Conservation (phyloP, 2,329 filamentous ascomycete species). For the Neofusicoccum sp. region DNA sequence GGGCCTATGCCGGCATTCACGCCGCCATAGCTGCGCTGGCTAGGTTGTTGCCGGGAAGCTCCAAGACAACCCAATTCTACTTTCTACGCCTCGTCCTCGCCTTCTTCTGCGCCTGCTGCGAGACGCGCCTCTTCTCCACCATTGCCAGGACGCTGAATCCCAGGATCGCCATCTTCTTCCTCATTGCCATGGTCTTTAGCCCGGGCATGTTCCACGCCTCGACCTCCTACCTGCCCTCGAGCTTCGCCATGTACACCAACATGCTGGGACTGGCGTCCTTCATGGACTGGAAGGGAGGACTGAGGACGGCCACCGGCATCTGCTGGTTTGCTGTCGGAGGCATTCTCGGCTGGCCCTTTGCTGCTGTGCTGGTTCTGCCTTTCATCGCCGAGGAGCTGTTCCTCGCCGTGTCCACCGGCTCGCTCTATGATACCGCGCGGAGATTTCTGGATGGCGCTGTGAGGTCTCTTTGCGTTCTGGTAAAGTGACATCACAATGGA, state of each 20-base stretch:
- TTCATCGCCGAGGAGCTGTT: slow-evolving; percentile 77
- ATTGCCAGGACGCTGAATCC: slow-evolving; percentile 76
- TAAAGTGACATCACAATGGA: slow-evolving; percentile 43
- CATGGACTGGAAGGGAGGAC: slow-evolving; percentile 80
- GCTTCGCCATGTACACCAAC: slow-evolving; percentile 92
- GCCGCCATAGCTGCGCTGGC: slow-evolving; percentile 67
- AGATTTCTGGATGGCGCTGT: slow-evolving; percentile 67
- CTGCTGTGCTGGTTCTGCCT: slow-evolving; percentile 75
- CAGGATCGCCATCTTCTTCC: slow-evolving; percentile 79
- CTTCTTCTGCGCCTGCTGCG: slow-evolving; percentile 73
- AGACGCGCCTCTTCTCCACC: slow-evolving; percentile 76
- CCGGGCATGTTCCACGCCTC: slow-evolving; percentile 94
- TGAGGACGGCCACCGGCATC: slow-evolving; percentile 79
- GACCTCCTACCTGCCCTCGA: slow-evolving; percentile 83
- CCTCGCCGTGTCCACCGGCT: slow-evolving; percentile 52
- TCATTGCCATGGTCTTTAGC: slow-evolving; percentile 72
- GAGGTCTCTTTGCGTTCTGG: slow-evolving; percentile 66
- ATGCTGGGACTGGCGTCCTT: slow-evolving; percentile 86
- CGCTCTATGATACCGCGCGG: slow-evolving; percentile 58
- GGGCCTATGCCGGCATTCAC: slow-evolving; percentile 84
- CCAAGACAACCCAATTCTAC: slow-evolving; percentile 72
- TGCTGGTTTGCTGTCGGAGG: slow-evolving; percentile 87
- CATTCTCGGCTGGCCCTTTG: slow-evolving; percentile 92
- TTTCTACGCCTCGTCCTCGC: slow-evolving; percentile 75
- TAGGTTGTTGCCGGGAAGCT: slow-evolving; percentile 50